A percentile compares a stretch with the other conserved stretches of the same genome.
Conservation (phyloP, 1,284 basidiomycete species). For the Nidula niveotomentosa region DNA sequence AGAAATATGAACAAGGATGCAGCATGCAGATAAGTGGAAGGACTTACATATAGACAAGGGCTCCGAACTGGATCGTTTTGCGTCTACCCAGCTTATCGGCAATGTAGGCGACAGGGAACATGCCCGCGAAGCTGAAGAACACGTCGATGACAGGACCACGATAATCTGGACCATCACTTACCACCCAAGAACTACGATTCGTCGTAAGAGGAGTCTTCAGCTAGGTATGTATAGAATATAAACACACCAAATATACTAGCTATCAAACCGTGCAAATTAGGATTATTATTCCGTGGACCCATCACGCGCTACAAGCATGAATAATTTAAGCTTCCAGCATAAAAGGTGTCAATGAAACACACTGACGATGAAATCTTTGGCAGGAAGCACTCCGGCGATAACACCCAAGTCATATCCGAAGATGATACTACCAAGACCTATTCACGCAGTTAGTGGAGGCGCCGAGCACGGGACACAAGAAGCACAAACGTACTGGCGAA, state of each 20-base stretch:
- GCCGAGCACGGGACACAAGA: conserved; percentile 15
- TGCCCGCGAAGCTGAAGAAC: conserved; percentile 31
- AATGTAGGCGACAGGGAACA: conserved; percentile 38
- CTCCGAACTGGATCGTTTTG: conserved; percentile 36
- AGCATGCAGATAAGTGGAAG: conserved; percentile 5
- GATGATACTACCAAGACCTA: conserved; percentile 46
- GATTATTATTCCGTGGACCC: conserved; percentile 30
- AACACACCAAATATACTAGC: conserved; percentile 38
- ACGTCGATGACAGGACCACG: not conserved
- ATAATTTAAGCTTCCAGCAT: not conserved
- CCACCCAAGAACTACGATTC: conserved; percentile 29
- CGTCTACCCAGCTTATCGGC: conserved; percentile 36
- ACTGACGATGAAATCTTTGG: conserved; percentile 27
- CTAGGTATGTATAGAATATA: not conserved
- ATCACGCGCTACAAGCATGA: conserved; percentile 24
- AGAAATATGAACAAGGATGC: conserved; percentile 13
- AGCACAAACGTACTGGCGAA: conserved; percentile 42
- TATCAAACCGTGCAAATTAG: conserved; percentile 33
- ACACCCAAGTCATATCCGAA: conserved; percentile 44
- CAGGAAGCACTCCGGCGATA: conserved; percentile 36
- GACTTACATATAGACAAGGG: conserved; percentile 34
- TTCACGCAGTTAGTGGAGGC: conserved; percentile 33
- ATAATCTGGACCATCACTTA: conserved; percentile 6
- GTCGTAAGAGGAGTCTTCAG: too few species aligned
- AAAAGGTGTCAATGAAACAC: conserved; percentile 4